Evolutionary conservation across 305 asterid species (phyloP).

Genomic region (Ruellia speciosa): DNA sequence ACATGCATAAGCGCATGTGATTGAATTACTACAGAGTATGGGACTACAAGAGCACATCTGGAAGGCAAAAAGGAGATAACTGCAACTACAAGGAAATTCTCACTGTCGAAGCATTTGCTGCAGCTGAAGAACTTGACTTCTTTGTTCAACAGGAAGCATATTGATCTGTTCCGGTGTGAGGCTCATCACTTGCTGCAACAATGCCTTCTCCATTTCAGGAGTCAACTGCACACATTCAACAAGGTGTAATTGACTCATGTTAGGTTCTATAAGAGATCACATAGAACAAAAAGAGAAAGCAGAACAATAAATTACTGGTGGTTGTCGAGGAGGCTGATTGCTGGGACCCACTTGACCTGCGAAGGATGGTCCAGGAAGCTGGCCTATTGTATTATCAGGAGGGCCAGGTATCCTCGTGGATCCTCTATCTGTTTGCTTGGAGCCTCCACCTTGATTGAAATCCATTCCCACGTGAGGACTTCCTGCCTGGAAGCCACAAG

Average conservation of each 20-base stretch:
- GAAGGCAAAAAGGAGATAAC: neutral
- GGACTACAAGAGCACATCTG: too few species aligned
- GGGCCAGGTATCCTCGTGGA: conserved; percentile 59
- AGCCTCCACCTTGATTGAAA: conserved; percentile 60
- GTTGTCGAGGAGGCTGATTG: conserved; percentile 57
- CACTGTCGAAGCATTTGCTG: conserved; percentile 86
- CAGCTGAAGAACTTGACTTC: conserved; percentile 79
- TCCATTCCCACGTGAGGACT: conserved; percentile 68
- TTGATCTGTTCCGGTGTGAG: conserved; percentile 84
- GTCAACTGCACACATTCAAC: conserved; percentile 46
- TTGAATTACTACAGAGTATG: too few species aligned
- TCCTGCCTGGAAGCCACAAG: conserved; percentile 48
- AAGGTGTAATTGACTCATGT: conserved; percentile 4
- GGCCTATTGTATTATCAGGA: conserved; percentile 45
- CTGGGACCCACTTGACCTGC: conserved; percentile 55
- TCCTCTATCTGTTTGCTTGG: conserved; percentile 61
- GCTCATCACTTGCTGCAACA: conserved; percentile 87
- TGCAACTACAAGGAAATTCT: conserved; percentile 17
- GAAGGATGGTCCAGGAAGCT: conserved; percentile 50
- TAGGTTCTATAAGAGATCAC: neutral
- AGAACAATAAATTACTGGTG: conserved; percentile 36
- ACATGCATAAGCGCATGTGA: too few species aligned
- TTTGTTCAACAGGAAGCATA: conserved; percentile 75
- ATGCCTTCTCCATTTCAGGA: conserved; percentile 80
- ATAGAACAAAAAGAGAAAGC: neutral